These are phyloP conservation scores for Mytilinidion resinicola DNA, from an alignment of 495 filamentous ascomycete genomes.

Conservation along the genomic window DNA sequence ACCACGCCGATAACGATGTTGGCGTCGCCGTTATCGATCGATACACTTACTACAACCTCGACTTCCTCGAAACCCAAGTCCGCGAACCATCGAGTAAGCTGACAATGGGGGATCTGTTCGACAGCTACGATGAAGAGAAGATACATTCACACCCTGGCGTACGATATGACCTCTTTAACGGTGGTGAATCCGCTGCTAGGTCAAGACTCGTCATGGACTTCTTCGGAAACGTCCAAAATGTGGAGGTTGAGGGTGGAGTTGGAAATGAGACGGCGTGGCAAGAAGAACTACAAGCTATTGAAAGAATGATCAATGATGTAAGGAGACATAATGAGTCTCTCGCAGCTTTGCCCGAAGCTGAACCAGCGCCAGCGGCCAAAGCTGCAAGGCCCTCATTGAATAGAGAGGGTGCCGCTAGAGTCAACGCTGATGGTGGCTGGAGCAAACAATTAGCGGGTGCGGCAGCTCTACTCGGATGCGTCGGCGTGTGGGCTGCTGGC, in stretches of 20 bases:
- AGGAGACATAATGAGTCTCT: constrained; percentile 26
- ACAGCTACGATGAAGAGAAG: constrained; percentile 89
- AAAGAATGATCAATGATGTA: constrained; percentile 25
- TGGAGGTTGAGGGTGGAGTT: constrained; percentile 64
- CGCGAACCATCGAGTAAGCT: constrained; percentile 73
- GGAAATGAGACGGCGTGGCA: constrained; percentile 26
- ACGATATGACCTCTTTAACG: constrained; percentile 84
- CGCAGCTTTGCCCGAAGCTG: constrained; percentile 35
- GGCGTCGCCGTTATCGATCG: constrained; percentile 97
- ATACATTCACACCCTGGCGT: constrained; percentile 92
- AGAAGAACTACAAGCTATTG: constrained; percentile 25
- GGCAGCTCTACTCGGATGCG: constrained; percentile 58
- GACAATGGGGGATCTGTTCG: constrained; percentile 87
- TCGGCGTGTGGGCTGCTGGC: constrained; percentile 60
- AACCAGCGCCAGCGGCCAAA: constrained; percentile 24
- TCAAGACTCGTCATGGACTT: constrained; percentile 85
- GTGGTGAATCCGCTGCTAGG: constrained; percentile 64
- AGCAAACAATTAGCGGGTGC: constrained; percentile 61
- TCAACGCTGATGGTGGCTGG: constrained; percentile 62
- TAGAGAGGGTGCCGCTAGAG: constrained; percentile 52
- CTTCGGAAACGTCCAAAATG: constrained; percentile 96
- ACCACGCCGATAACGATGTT: constrained; percentile 96
- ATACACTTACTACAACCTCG: constrained; percentile 97
- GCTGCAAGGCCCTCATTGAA: constrained; percentile 32
- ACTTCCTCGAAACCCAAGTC: constrained; percentile 89